These are phyloP conservation scores for Phytophthora parvispora DNA, from an alignment of 352 stramenopile genomes.

Conservation along the genomic window DNA sequence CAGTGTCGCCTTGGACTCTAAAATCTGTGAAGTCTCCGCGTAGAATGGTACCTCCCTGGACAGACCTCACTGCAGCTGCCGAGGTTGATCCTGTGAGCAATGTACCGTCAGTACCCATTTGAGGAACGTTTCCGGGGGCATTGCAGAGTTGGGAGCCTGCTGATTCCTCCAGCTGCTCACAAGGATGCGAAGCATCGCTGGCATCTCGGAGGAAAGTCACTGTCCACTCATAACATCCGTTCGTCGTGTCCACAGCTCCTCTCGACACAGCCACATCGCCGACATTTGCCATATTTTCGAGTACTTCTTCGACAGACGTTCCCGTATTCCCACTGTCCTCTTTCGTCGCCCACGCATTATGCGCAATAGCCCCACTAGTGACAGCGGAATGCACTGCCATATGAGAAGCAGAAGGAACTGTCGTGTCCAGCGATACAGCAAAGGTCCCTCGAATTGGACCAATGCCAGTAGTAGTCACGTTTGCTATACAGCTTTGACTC, in stretches of 20 bases:
- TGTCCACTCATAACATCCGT: constrained; percentile 96
- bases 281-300: constrained; percentile 95
- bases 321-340: constrained; percentile 92
- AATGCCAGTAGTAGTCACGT: constrained; percentile 42
- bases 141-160: constrained; percentile 86
- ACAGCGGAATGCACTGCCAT: constrained; percentile 76
- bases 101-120: constrained; percentile 50
- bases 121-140: constrained; percentile 93
- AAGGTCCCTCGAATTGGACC: constrained; percentile 94
- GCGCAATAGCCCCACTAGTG: constrained; percentile 88
- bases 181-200: constrained; percentile 49
- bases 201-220: constrained; percentile 95
- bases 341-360: constrained; percentile 93
- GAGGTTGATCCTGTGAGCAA: constrained; percentile 46
- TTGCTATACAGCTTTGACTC: constrained; percentile 47
- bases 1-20: constrained; percentile 83
- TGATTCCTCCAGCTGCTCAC: constrained; percentile 69
- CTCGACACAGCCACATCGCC: constrained; percentile 94
- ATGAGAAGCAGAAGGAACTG: constrained; percentile 38
- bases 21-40: constrained; percentile 92
- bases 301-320: constrained; percentile 96
- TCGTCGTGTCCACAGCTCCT: constrained; percentile 83
- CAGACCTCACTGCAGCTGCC: constrained; percentile 30
- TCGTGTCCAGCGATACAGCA: constrained; percentile 92
- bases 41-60: constrained; percentile 80